Percentiles rank a stretch among this genome's conserved stretches.
Evolutionary conservation across 345 rosid species (phyloP).

Genomic region (Ailanthus altissimus): DNA sequence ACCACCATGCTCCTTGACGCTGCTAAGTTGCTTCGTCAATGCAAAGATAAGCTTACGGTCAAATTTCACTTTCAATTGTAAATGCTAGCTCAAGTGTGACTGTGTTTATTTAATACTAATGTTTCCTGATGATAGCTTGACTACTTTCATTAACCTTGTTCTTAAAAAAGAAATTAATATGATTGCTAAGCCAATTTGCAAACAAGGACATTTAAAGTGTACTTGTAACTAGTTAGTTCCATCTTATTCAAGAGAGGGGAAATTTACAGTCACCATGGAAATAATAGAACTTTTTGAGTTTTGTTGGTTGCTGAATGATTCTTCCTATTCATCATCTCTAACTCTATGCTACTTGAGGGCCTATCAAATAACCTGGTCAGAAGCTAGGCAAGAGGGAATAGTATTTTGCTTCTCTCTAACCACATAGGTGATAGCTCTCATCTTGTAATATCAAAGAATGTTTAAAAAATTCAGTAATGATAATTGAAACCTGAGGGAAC

Average conservation of each 20-base stretch:
- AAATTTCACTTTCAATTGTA: background rate
- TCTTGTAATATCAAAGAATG: too few relatives aligned
- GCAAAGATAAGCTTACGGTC: constrained; percentile 60
- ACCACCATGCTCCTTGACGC: constrained; percentile 95
- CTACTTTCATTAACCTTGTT: background rate
- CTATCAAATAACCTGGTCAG: too few relatives aligned
- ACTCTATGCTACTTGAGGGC: background rate
- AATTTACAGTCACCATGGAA: background rate
- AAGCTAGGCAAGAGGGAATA: too few relatives aligned
- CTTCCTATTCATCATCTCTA: background rate
- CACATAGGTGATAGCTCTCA: too few relatives aligned
- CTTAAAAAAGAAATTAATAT: background rate
- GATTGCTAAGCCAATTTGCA: background rate
- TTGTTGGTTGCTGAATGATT: background rate
- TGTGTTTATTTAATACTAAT: too few relatives aligned
- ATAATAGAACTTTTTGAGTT: background rate
- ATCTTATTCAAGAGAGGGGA: background rate
- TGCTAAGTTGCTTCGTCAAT: constrained; percentile 76
- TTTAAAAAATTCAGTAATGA: too few relatives aligned
- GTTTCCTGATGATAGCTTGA: too few relatives aligned
- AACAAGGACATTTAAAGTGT: too few relatives aligned
- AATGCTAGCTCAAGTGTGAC: too few relatives aligned
- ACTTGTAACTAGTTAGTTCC: background rate
- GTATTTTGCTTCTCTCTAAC: too few relatives aligned
- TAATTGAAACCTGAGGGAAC: background rate